A percentile compares a stretch with the other conserved stretches of the same genome.
Evolutionary conservation across 1,284 basidiomycete species (phyloP).

Genomic region (Ceratobasidium papillatum): DNA sequence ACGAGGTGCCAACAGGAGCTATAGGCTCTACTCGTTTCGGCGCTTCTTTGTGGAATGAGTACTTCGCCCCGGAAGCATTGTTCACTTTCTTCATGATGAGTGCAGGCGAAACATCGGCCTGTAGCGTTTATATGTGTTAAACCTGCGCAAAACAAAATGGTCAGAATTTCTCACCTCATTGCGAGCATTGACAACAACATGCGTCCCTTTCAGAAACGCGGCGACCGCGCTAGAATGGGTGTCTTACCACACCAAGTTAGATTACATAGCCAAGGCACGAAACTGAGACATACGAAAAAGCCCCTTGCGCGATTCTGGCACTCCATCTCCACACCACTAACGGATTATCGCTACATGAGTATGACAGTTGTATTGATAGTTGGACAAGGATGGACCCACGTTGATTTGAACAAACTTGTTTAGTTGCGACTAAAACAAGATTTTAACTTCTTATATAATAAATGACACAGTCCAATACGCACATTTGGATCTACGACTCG

Average conservation of each 20-base stretch:
- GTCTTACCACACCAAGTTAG: conserved; percentile 52
- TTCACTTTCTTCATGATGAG: conserved; percentile 88
- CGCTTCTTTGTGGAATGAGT: conserved; percentile 77
- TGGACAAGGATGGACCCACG: conserved; percentile 44
- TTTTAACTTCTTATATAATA: conserved; percentile 18
- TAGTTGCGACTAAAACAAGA: conserved; percentile 70
- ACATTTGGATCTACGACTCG: conserved; percentile 90
- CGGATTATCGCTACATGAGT: conserved; percentile 59
- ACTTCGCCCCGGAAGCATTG: conserved; percentile 92
- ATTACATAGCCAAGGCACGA: neutral
- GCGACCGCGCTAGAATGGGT: conserved; percentile 86
- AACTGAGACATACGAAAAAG: conserved; percentile 69
- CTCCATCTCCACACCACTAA: conserved; percentile 92
- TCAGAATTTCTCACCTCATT: conserved; percentile 73
- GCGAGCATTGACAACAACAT: conserved; percentile 91
- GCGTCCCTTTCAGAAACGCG: conserved; percentile 82
- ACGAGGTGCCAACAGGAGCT: conserved; percentile 74
- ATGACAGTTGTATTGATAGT: neutral
- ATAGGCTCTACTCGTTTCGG: conserved; percentile 73
- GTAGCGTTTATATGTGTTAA: conserved; percentile 40
- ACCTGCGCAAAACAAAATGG: neutral
- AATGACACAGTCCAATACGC: conserved; percentile 46
- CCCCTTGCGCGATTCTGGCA: conserved; percentile 91
- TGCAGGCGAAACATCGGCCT: conserved; percentile 82
- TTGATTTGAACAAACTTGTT: conserved; percentile 87